Evolutionary conservation across 495 filamentous ascomycete genomes (phyloP).

Genomic region (Trichoderma gamsii): DNA sequence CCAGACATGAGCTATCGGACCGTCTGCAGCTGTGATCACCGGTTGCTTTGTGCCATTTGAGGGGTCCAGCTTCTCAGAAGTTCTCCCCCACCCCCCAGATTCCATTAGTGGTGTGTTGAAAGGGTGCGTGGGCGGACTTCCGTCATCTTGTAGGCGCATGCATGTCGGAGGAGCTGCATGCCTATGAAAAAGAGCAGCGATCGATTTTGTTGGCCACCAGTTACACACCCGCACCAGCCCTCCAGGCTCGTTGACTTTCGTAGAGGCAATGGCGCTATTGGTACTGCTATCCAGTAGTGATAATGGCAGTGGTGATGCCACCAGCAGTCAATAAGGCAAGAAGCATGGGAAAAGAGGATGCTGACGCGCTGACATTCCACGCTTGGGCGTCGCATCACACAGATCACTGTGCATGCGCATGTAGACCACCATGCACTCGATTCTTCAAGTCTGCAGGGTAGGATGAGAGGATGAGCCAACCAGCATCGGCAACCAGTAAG

Average conservation of each 20-base stretch:
- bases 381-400: not conserved
- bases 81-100: not conserved
- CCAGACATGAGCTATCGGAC: constrained; percentile 10
- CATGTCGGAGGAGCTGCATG: no score
- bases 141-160: not conserved
- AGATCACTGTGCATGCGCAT: constrained; percentile 14
- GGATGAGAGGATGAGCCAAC: not conserved
- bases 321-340: not conserved
- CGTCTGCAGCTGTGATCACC: constrained; percentile 11
- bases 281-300: no score
- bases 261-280: not conserved
- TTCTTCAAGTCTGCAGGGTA: constrained; percentile 5
- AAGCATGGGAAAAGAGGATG: not conserved
- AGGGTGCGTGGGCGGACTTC: not conserved
- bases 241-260: not conserved
- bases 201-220: no score
- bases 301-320: not conserved
- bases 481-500: not conserved
- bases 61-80: not conserved
- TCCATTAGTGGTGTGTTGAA: not conserved
- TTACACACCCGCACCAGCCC: not conserved
- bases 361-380: not conserved
- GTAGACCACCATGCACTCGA: constrained; percentile 6
- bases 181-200: no score
- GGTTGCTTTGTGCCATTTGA: not conserved